A percentile compares a stretch with the other conserved stretches of the same genome.
These are phyloP conservation scores for Leccinum solheimii DNA, from an alignment of 1,284 basidiomycete genomes.

Conservation along the genomic window DNA sequence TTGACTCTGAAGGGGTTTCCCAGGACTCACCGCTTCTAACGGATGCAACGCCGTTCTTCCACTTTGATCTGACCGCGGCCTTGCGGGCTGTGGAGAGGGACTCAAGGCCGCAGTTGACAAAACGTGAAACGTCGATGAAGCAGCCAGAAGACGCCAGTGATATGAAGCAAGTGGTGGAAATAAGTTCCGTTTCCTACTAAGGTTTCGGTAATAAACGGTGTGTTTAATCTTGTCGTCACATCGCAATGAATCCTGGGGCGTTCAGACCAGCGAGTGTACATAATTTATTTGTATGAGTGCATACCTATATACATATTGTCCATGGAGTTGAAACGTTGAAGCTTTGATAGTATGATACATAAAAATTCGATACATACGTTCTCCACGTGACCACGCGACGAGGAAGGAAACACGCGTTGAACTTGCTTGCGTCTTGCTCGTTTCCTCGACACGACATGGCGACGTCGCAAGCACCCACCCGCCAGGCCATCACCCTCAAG, in stretches of 20 bases:
- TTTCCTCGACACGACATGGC: conserved; percentile 34
- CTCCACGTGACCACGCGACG: conserved; percentile 13
- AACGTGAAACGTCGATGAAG: not conserved
- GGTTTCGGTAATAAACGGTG: not conserved
- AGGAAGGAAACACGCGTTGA: not conserved
- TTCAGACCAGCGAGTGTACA: not conserved
- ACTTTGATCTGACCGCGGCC: conserved; percentile 76
- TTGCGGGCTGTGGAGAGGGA: conserved; percentile 65
- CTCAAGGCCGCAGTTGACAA: not conserved
- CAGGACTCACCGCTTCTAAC: conserved; percentile 46
- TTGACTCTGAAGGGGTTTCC: conserved; percentile 15
- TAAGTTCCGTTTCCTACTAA: not conserved
- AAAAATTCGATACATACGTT: no score
- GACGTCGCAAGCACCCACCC: conserved; percentile 64
- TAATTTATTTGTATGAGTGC: not conserved
- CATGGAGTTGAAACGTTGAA: not conserved
- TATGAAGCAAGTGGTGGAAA: not conserved
- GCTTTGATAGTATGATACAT: no score
- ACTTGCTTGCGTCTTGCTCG: not conserved
- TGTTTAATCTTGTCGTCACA: not conserved
- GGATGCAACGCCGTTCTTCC: conserved; percentile 81
- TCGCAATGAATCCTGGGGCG: not conserved
- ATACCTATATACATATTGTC: not conserved
- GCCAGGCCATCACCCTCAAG: conserved; percentile 88
- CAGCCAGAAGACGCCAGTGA: not conserved